A percentile compares a stretch with the other conserved stretches of the same genome.
phyloP scores from a whole-genome alignment of 1,284 basidiomycete species.

The Ustilago loliicola region DNA sequence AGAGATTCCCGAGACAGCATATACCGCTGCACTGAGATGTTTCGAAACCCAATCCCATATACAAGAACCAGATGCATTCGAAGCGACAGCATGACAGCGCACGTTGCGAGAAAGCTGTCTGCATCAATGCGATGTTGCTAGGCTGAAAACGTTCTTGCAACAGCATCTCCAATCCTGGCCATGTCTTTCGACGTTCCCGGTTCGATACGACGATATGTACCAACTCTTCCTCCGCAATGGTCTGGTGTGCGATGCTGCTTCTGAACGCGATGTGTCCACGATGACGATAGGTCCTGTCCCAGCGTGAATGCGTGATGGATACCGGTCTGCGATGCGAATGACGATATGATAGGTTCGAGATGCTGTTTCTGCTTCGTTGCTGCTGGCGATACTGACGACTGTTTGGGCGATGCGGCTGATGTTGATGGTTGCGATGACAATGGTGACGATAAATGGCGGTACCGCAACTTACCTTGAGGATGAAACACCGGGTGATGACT shows the following conservation, averaged over 20 bases:
- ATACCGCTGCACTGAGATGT: neutral
- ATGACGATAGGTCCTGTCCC: neutral
- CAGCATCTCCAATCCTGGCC: neutral
- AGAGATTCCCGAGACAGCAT: neutral
- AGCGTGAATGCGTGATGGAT: slow-evolving; percentile 5
- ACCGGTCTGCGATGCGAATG: slow-evolving; percentile 10
- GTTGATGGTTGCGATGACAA: slow-evolving; percentile 25
- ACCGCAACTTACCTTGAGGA: slow-evolving; percentile 53
- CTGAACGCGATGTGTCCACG: neutral
- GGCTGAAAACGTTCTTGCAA: neutral
- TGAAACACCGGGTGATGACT: slow-evolving; percentile 52
- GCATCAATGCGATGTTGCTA: neutral
- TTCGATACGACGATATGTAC: neutral
- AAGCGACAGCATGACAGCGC: neutral
- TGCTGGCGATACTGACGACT: slow-evolving; percentile 1
- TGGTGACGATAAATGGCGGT: slow-evolving; percentile 23
- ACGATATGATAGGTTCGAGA: neutral
- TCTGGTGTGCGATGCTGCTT: neutral
- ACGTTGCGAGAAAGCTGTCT: neutral
- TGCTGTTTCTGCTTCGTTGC: slow-evolving; percentile 5
- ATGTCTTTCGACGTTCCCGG: neutral
- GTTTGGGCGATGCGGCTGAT: slow-evolving; percentile 8
- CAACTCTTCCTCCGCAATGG: neutral
- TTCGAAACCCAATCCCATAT: neutral
- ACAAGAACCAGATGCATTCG: neutral